Percentiles rank a stretch among this genome's conserved stretches.
phyloP scores from a whole-genome alignment of 257 asterid species.

The Asclepias syriaca region DNA sequence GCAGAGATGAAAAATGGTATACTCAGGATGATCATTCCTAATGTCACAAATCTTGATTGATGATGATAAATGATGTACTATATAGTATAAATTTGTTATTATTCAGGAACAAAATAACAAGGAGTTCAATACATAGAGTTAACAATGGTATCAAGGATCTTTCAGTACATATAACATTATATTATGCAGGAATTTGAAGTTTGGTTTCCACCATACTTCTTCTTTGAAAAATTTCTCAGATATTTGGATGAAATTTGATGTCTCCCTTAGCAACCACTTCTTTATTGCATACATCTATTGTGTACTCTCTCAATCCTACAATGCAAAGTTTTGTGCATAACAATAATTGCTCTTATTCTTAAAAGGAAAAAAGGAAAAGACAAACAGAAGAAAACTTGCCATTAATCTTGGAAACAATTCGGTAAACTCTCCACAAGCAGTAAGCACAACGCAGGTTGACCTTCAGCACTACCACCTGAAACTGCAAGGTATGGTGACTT shows the following conservation, averaged over 20 bases:
- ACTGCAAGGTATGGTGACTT: conserved; percentile 9
- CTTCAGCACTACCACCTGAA: conserved; percentile 31
- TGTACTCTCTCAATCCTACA: conserved; percentile 26
- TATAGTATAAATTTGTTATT: no score
- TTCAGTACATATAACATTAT: no score
- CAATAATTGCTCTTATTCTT: neutral
- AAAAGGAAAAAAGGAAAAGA: neutral
- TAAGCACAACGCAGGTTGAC: conserved; percentile 25
- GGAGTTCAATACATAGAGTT: no score
- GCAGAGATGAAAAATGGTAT: conserved; percentile 40
- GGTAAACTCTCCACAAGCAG: conserved; percentile 22
- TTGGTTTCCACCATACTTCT: neutral
- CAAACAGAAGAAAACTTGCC: conserved; percentile 12
- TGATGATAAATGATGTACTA: neutral
- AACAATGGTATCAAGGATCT: no score
- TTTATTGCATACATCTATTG: conserved; percentile 17
- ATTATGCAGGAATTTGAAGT: no score
- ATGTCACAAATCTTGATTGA: neutral
- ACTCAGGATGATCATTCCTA: conserved; percentile 32
- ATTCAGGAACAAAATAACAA: no score
- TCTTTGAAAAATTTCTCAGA: neutral
- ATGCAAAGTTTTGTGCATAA: conserved; percentile 2
- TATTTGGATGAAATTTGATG: neutral
- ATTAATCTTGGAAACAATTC: conserved; percentile 16
- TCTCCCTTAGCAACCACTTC: conserved; percentile 21